Evolutionary conservation across 2,329 filamentous ascomycete species (phyloP).

Genomic region (Claviceps pazoutovae): DNA sequence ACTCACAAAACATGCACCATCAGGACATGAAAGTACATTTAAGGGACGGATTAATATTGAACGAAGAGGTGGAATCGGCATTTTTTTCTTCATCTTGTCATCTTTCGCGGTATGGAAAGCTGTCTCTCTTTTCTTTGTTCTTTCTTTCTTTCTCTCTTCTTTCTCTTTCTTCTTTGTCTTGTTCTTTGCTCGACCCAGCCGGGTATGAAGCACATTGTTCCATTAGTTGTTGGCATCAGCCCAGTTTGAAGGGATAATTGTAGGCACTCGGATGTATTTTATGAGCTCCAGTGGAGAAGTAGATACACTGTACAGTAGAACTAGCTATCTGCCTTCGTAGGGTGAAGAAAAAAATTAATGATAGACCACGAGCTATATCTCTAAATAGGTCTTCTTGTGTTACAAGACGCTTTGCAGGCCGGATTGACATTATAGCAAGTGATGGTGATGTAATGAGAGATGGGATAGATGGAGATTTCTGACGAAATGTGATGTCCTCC

Average conservation of each 20-base stretch:
- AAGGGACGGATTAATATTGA: conserved; percentile 1
- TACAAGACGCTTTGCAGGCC: not conserved
- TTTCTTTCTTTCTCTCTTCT: not conserved
- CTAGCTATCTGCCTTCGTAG: conserved; percentile 6
- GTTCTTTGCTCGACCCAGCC: conserved; percentile 3
- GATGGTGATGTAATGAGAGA: not conserved
- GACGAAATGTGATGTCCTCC: not conserved
- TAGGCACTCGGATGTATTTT: conserved; percentile 2
- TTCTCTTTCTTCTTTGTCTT: not conserved
- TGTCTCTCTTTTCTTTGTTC: not conserved
- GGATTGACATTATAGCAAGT: not conserved
- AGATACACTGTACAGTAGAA: conserved; percentile 5
- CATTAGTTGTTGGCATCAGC: not conserved
- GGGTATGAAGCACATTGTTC: not conserved
- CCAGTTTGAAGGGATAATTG: not conserved
- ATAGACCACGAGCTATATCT: conserved; percentile 7
- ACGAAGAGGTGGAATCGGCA: not conserved
- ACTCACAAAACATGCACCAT: not conserved
- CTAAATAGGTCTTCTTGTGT: not conserved
- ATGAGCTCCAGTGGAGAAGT: conserved; percentile 6
- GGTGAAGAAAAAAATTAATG: conserved; percentile 6
- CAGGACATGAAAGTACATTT: conserved; percentile 1
- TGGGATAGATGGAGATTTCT: not conserved
- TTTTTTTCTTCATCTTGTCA: conserved; percentile 1
- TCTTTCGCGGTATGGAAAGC: not conserved